Base-by-base conservation (phyloP, 1,139 yeast species). In the Suhomyces maxii region DNA sequence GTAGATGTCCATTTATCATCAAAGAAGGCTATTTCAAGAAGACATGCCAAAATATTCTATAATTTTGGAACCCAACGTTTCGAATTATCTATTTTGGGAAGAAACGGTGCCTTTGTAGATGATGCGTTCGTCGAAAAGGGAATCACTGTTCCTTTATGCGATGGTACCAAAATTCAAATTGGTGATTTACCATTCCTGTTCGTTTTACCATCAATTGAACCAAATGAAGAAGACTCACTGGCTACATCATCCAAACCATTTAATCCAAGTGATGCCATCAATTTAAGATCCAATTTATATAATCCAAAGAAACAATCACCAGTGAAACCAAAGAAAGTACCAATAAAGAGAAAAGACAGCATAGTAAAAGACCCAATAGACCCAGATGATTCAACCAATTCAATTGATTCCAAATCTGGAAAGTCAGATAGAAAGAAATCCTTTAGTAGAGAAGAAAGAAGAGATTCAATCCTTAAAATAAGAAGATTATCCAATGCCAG, bases 41-140 rank as follows among this genome's bases (percentile, higher is more conserved):
- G 90, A 48, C 99, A 93, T 64, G 98, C 98, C 6, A 90, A 89
- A 64, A 90, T 93, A 18, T 91, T 90, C 63, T 93, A 91, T 69
- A 91, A 93, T 63, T 93, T 93, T 67, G 97, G 97, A 6, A 89
- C 95, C 6, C 97, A 90, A 61, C 69, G 95, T 54, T 93, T 91
- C 61, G 98, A 91, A 67, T 68, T 93, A 37, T 85, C 95, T 9
- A 90, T 93, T 4, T 73, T 90, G 55, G 99, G 99, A 23, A 78
- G 96, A 57, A 93, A 93, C 62, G 99, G 99, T 32, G 97, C 97
- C 0, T 93, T 91, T 71, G 96, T 93, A 3, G 93, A 91, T 65
- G 96, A 90, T 56, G 73, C 74, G 31, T 93, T 90, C 64, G 85
- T 91, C 10, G 97, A 89, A 60, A 82, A 87, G 50, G 97, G 96